Base-by-base conservation (phyloP, 2,329 filamentous ascomycete species). In the Nothophaeocryptopus gaeumannii region DNA sequence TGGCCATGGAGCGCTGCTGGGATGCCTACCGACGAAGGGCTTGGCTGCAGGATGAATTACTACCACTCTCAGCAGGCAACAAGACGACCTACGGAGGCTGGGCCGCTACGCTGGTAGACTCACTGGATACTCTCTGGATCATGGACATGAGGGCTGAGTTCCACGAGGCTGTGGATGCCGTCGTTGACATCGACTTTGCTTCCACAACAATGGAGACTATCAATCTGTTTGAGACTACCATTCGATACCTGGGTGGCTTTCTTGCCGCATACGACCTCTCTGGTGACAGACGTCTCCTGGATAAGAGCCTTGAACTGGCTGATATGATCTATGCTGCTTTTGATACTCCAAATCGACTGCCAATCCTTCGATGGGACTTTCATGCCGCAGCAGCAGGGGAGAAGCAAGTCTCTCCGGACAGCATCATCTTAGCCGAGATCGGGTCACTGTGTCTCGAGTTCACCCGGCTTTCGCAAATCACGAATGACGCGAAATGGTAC, bases 81-180 rank as follows among this genome's bases (percentile, higher is more conserved):
- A 81, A 82, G 26, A 88, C 96, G 63, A 87, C 89, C 0, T 96
- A 96, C 67, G 92, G 89, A 64, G 88, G 87, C 39, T 95, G 89
- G 89, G 87, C 87, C 15, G 89, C 89, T n/a, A 93, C 89, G 0
- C 69, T 95, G 51, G 86, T 95, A 12, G 89, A 95, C 72, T 75
- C 82, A 1, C 72, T 91, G 39, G 85, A 88, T 63, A 83, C 82
- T 14, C 72, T 89, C 11, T 88, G 84, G 84, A 84, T 88, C 57
- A 83, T 88, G 79, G 84, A 78, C 3, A 59, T 88, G 63, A 77
- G 76, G 54, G 72, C 79, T 0, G 84, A 88, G 50, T 89, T 88
- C 61, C 74, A 80, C 30, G 74, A 80, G 56, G 84, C 84, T 2
- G 80, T 84, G 2, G 70, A 74, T 45, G 80, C 79, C 1, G 77